These are phyloP conservation scores for Marchantia polymorpha DNA, from an alignment of 225 moss, liverwort and hornwort species.

Conservation along the genomic window DNA sequence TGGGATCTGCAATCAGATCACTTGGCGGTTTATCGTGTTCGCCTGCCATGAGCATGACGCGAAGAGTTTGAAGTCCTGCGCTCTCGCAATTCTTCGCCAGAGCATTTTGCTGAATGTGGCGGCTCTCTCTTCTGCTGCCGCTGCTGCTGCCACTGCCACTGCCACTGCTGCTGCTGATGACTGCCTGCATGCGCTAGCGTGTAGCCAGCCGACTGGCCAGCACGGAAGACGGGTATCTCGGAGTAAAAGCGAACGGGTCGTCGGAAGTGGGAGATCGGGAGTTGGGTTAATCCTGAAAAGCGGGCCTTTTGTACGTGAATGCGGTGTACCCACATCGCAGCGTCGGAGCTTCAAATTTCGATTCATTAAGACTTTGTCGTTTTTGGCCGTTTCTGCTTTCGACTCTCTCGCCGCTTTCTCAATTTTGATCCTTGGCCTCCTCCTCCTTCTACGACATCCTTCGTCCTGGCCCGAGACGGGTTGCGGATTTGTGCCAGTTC, in stretches of 20 bases:
- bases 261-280: conserved; percentile 1
- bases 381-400: background rate
- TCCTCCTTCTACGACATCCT: background rate
- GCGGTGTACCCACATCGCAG: background rate
- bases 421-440: background rate
- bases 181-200: background rate
- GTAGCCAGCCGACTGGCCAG: background rate
- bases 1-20: background rate
- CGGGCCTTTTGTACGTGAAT: conserved; percentile 4
- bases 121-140: background rate
- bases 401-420: background rate
- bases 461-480: background rate
- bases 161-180: background rate
- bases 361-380: background rate
- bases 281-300: background rate
- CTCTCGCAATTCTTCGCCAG: background rate
- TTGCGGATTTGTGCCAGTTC: background rate
- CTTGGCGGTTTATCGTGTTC: background rate
- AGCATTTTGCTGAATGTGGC: background rate
- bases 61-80: background rate
- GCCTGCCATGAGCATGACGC: background rate
- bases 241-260: background rate
- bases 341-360: conserved; percentile 1
- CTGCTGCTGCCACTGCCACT: background rate
- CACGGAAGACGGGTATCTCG: background rate